Base-by-base conservation (phyloP, 495 filamentous ascomycete genomes). In the Filosporella fistucella region DNA sequence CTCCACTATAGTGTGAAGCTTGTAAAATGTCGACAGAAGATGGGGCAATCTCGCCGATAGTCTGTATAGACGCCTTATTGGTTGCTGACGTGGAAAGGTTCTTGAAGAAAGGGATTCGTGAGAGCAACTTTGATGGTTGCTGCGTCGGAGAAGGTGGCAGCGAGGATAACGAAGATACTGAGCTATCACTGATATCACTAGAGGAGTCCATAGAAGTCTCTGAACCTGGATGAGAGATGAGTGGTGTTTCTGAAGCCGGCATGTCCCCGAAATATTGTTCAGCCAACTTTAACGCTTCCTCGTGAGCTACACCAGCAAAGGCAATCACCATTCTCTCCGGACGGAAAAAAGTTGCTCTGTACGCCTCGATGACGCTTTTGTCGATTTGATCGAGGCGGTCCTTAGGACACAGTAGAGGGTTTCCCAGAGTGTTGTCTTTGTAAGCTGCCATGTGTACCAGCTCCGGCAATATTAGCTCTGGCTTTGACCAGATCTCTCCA, bases 401-500 rank as follows among this genome's bases (percentile, higher is more conserved):
- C 52, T 81, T 75, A 0, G 93, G 93, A 66, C 94, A 97, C 33
- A 99, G 66, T 44, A 99, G 61, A 4, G 93, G 93, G 63, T 97
- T 95, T 5, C 93, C 93, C 4, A 99, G 69, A 0, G 93, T 99
- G 65, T 99, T 97, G 59, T 86, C 82, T 69, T 88, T 89, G 68
- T 88, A 99, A 3, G 91, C 93, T 2, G 91, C 88, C 75, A 86
- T 89, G 61, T 99, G 94, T 37, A 95, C 81, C 61, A 99, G 63
- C 68, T 99, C 93, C 6, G 94, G 94, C 40, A 99, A 66, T 54
- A 99, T 97, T 44, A 99, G 75, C 57, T 97, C 91, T 4, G 93
- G 90, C 70, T 90, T 96, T 30, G 87, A 85, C 94, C 93, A 99
- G 42, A 99, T 99, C 69, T 99, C 93, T 20, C 76, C 77, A 59